Evolutionary conservation across 805 yeast genomes (phyloP).

Genomic region (Hanseniaspora taiwanica): DNA sequence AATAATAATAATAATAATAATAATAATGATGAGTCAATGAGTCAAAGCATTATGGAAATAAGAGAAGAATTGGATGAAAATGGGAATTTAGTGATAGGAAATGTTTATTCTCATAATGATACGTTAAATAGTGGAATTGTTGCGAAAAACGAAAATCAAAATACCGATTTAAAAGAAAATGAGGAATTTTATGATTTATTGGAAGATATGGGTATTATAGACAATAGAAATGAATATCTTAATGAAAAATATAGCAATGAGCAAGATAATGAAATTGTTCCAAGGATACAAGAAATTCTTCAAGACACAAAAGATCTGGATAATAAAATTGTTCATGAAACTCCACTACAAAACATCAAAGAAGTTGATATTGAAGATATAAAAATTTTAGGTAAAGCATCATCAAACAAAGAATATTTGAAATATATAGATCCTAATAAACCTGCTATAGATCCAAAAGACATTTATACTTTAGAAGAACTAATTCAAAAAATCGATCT

Average conservation of each 20-base stretch:
- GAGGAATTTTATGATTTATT: slow-evolving; percentile 3
- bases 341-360: slow-evolving; percentile 6
- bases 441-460: slow-evolving; percentile 12
- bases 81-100: slow-evolving; percentile 21
- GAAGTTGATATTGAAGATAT: slow-evolving; percentile 8
- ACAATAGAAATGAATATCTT: not conserved
- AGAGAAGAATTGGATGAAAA: slow-evolving; percentile 54
- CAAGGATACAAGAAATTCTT: too few species aligned
- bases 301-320: too few species aligned
- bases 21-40: slow-evolving; percentile 34
- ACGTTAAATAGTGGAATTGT: not conserved
- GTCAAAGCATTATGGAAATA: slow-evolving; percentile 40
- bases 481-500: slow-evolving; percentile 21
- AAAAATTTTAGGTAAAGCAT: slow-evolving; percentile 3
- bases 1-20: slow-evolving; percentile 77
- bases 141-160: not conserved
- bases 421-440: slow-evolving; percentile 5
- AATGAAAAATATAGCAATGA: not conserved
- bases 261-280: not conserved
- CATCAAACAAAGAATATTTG: slow-evolving; percentile 4
- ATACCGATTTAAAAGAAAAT: not conserved
- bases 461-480: slow-evolving; percentile 23
- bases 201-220: slow-evolving; percentile 3
- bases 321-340: too few species aligned
- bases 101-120: slow-evolving; percentile 1